phyloP scores from a whole-genome alignment of 768 basidiomycete genomes.

The Solioccasus polychromus region DNA sequence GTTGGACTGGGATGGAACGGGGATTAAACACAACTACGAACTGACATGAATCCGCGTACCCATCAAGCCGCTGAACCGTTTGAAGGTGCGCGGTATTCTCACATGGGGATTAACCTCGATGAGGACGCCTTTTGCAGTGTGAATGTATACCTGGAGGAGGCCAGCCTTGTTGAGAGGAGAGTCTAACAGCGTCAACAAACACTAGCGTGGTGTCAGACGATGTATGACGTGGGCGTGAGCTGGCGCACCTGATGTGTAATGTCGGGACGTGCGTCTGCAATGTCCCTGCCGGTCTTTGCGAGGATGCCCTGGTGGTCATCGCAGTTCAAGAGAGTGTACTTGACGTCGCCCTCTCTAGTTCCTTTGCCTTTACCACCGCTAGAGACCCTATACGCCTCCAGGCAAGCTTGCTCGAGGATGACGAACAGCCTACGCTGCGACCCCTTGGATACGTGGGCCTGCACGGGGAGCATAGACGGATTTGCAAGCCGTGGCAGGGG shows the following conservation, averaged over 20 bases:
- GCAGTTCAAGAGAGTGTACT: slow-evolving; percentile 96
- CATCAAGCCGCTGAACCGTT: slow-evolving; percentile 98
- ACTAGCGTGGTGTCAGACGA: slow-evolving; percentile 47
- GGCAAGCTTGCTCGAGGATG: slow-evolving; percentile 88
- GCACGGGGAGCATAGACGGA: slow-evolving; percentile 79
- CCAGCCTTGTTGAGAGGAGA: slow-evolving; percentile 98
- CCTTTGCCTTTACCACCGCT: slow-evolving; percentile 51
- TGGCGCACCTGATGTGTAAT: slow-evolving; percentile 91
- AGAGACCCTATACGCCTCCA: slow-evolving; percentile 90
- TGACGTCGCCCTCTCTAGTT: slow-evolving; percentile 70
- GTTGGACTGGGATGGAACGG: slow-evolving; percentile 80
- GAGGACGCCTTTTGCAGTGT: slow-evolving; percentile 92
- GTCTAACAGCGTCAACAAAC: slow-evolving; percentile 92
- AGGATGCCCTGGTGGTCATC: slow-evolving; percentile 99
- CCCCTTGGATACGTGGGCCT: slow-evolving; percentile 68
- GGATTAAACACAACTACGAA: not conserved
- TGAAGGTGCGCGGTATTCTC: slow-evolving; percentile 96
- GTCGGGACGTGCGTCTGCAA: slow-evolving; percentile 98
- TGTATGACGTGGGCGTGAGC: not conserved
- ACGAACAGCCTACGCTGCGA: slow-evolving; percentile 78
- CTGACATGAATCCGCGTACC: slow-evolving; percentile 50
- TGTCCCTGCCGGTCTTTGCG: slow-evolving; percentile 96
- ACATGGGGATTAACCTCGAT: slow-evolving; percentile 99
- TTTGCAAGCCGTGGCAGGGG: slow-evolving; percentile 56
- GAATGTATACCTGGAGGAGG: slow-evolving; percentile 94